These are phyloP conservation scores for Pisolithus marmoratus DNA, from an alignment of 768 basidiomycete genomes.

Conservation along the genomic window DNA sequence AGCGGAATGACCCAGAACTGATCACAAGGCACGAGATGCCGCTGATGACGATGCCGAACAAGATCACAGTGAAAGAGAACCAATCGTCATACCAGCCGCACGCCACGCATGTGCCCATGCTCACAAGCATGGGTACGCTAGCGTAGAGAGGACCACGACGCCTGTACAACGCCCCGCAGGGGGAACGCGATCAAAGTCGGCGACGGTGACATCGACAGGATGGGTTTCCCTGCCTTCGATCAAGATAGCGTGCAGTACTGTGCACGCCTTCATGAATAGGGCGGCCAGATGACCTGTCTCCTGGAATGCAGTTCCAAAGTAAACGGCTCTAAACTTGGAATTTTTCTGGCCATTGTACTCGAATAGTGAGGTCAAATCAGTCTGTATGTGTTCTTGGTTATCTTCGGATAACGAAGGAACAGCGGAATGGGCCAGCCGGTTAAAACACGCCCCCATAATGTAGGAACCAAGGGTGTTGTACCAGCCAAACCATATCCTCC, in stretches of 20 bases:
- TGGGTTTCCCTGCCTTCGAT: constrained; percentile 12
- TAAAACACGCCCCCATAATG: constrained; percentile 27
- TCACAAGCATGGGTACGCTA: constrained; percentile 20
- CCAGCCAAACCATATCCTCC: constrained; percentile 30
- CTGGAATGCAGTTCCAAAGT: constrained; percentile 22
- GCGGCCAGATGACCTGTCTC: constrained; percentile 26
- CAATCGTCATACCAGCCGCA: constrained; percentile 24
- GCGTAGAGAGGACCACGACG: constrained; percentile 5
- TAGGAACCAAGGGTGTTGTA: constrained; percentile 35
- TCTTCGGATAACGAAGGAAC: neutral
- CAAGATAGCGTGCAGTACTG: neutral
- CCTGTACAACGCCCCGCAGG: neutral
- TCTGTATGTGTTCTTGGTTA: neutral
- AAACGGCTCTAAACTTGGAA: constrained; percentile 20
- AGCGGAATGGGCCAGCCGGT: constrained; percentile 19
- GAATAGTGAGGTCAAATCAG: constrained; percentile 17
- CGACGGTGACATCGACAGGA: constrained; percentile 13
- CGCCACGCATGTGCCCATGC: constrained; percentile 16
- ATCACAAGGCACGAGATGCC: constrained; percentile 24
- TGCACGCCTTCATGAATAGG: constrained; percentile 16
- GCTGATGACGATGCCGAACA: constrained; percentile 26
- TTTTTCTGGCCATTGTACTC: constrained; percentile 20
- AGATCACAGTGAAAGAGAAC: constrained; percentile 24
- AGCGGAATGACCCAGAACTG: constrained; percentile 19
- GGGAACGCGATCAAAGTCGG: constrained; percentile 7